Conservation (phyloP, 345 rosid genomes). For the Physaria fendleri region DNA sequence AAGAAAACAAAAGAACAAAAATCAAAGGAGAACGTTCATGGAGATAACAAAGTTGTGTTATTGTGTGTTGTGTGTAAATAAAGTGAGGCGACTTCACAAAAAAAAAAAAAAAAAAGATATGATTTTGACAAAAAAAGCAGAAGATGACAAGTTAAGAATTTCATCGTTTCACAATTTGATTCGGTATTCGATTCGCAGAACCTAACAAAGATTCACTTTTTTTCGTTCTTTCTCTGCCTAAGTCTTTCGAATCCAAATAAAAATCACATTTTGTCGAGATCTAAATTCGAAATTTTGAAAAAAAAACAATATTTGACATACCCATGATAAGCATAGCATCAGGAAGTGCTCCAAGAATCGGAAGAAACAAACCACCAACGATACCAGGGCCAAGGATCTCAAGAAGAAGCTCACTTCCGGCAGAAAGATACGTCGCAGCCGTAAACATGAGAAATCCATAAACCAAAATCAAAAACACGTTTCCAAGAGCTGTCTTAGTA, state of each 20-base stretch:
- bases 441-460: conserved; percentile 78
- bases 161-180: not conserved
- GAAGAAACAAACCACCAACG: conserved; percentile 88
- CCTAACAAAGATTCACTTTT: conserved; percentile 6
- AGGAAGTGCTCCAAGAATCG: conserved; percentile 90
- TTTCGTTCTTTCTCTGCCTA: not conserved
- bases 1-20: not conserved
- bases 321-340: conserved; percentile 97
- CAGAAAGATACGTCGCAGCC: conserved; percentile 74
- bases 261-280: not conserved
- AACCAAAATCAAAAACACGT: conserved; percentile 63
- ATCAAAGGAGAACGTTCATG: conserved; percentile 22
- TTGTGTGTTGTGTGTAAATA: too few relatives aligned
- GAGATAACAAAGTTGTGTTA: not conserved
- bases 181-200: not conserved
- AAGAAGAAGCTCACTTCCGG: conserved; percentile 85
- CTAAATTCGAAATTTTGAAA: not conserved
- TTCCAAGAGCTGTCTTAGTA: conserved; percentile 64
- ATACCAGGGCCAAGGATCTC: conserved; percentile 95
- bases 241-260: not conserved
- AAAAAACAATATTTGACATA: conserved; percentile 18
- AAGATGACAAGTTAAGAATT: not conserved
- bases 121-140: not conserved
- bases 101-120: not conserved
- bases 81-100: not conserved